Percentiles rank a stretch among this genome's conserved stretches.
These are phyloP conservation scores for Dictyostelium citrinum DNA, from an alignment of 78 protist species.

Conservation along the genomic window DNA sequence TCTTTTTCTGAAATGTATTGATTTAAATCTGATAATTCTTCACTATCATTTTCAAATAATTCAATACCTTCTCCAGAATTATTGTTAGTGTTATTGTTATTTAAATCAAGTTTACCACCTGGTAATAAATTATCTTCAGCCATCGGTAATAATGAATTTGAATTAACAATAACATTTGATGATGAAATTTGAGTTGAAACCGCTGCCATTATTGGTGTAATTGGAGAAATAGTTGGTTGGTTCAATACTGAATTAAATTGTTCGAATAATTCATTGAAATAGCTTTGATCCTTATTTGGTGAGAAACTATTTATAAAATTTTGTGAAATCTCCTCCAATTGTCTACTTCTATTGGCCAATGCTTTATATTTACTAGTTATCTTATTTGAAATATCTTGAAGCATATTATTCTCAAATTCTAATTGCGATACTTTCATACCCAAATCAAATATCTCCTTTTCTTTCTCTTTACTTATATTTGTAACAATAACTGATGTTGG, in stretches of 20 bases:
- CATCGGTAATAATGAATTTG: background rate
- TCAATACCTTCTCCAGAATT: background rate
- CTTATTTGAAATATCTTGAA: slow-evolving; percentile 58
- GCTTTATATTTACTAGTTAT: slow-evolving; percentile 34
- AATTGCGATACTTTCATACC: slow-evolving; percentile 65
- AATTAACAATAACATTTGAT: background rate
- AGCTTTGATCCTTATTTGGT: slow-evolving; percentile 29
- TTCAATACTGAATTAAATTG: background rate
- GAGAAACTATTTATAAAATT: slow-evolving; percentile 16
- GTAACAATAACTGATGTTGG: background rate
- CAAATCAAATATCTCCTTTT: slow-evolving; percentile 14
- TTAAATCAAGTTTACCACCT: background rate
- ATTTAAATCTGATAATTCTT: slow-evolving; percentile 39
- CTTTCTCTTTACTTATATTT: background rate
- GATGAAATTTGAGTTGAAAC: background rate
- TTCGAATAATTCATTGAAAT: background rate
- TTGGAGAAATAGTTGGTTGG: background rate
- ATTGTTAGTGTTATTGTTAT: background rate
- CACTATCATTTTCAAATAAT: slow-evolving; percentile 36
- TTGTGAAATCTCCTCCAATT: slow-evolving; percentile 47
- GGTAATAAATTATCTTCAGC: background rate
- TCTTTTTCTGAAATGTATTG: slow-evolving; percentile 42
- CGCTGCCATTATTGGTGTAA: background rate
- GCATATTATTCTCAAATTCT: slow-evolving; percentile 72
- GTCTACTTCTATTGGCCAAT: background rate